Conservation (phyloP, 2,329 filamentous ascomycete genomes). For the Penicillium sclerotigenum region DNA sequence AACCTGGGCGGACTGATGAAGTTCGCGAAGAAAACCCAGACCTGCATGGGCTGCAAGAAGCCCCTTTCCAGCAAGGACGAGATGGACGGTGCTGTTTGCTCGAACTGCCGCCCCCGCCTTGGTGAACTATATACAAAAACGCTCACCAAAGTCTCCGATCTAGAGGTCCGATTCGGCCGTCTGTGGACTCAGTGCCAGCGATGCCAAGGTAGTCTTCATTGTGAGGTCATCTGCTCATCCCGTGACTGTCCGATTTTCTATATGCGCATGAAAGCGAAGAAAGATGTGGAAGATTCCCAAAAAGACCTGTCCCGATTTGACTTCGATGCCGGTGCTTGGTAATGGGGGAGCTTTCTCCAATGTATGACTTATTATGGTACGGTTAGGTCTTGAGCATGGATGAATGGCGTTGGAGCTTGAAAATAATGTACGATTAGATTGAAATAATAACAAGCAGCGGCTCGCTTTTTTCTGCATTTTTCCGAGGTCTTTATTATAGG, state of each 20-base stretch:
- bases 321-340: constrained; percentile 72
- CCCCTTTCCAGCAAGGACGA: constrained; percentile 78
- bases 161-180: constrained; percentile 87
- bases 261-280: constrained; percentile 99
- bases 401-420: constrained; percentile 9
- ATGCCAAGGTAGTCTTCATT: constrained; percentile 96
- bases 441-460: background rate
- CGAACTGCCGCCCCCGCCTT: constrained; percentile 76
- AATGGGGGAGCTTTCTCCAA: constrained; percentile 9
- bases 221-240: constrained; percentile 94
- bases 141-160: constrained; percentile 79
- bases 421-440: constrained; percentile 5
- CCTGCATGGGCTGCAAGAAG: constrained; percentile 99
- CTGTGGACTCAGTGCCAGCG: constrained; percentile 98
- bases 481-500: background rate
- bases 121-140: constrained; percentile 94
- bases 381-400: background rate
- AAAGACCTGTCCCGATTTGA: constrained; percentile 91
- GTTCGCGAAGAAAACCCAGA: constrained; percentile 95
- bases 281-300: constrained; percentile 92
- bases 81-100: constrained; percentile 79
- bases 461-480: background rate
- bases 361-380: constrained; percentile 16
- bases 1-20: constrained; percentile 95
- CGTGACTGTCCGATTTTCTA: constrained; percentile 99